Conservation (phyloP, 352 stramenopile species). For the Heterotrichella gracilis region DNA sequence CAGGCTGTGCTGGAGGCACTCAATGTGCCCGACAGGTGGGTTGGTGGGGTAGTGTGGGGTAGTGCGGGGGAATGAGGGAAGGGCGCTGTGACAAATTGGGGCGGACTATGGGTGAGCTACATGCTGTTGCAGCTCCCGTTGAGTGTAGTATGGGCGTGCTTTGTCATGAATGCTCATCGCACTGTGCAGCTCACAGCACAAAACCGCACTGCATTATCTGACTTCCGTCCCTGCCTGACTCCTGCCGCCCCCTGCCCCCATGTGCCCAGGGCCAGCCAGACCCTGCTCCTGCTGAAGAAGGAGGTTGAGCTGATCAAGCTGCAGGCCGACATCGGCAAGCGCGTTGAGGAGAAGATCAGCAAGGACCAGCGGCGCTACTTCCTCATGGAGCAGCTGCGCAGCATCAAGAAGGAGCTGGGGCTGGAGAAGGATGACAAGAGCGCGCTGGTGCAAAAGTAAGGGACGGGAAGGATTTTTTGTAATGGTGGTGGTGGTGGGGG, state of each 20-base stretch:
- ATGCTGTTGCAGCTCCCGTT: constrained; percentile 68
- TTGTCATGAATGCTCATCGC: too few species aligned
- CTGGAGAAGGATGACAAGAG: constrained; percentile 98
- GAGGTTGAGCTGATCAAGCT: constrained; percentile 72
- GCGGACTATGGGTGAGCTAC: constrained; percentile 3
- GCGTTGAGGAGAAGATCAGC: constrained; percentile 59
- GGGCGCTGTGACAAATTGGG: constrained; percentile 5
- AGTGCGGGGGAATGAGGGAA: neutral
- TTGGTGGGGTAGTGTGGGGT: neutral
- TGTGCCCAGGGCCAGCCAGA: too few species aligned
- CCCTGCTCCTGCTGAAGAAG: constrained; percentile 73
- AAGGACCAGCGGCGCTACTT: constrained; percentile 88
- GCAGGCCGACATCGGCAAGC: constrained; percentile 76
- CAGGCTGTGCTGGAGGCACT: constrained; percentile 34
- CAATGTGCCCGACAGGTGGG: constrained; percentile 59
- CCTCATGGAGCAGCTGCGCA: constrained; percentile 89
- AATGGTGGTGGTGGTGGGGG: neutral
- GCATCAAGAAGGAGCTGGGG: constrained; percentile 94
- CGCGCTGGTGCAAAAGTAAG: constrained; percentile 68
- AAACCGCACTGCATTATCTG: too few species aligned
- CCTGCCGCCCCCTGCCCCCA: too few species aligned
- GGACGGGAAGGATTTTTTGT: too few species aligned
- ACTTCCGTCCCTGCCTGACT: too few species aligned
- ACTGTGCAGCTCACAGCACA: too few species aligned
- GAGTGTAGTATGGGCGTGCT: too few species aligned